Conservation (phyloP, 805 yeast genomes). For the Metschnikowia henanensis region DNA sequence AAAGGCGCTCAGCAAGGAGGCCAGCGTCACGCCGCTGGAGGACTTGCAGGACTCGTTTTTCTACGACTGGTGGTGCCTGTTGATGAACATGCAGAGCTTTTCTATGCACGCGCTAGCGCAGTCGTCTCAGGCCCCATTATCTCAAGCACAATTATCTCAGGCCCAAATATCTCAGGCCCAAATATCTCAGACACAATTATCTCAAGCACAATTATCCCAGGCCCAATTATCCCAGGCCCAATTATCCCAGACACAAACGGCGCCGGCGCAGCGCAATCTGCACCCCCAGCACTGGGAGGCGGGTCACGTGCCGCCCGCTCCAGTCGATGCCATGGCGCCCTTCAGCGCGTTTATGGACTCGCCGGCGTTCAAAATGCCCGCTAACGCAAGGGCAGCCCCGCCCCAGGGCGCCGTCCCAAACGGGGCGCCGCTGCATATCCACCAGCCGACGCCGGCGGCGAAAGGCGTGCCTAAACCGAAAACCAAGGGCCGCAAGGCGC, state of each 20-base stretch:
- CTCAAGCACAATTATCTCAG: too few relatives aligned
- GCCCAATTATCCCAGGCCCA: too few relatives aligned
- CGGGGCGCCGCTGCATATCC: neutral
- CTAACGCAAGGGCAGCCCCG: neutral
- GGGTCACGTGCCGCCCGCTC: neutral
- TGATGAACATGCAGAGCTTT: slow-evolving; percentile 12
- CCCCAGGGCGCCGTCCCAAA: neutral
- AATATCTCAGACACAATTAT: too few relatives aligned
- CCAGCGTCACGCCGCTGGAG: slow-evolving; percentile 5
- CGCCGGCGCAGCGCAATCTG: neutral
- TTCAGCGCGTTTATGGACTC: slow-evolving; percentile 1
- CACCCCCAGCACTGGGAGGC: neutral
- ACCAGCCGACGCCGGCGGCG: neutral
- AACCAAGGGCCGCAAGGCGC: slow-evolving; percentile 1
- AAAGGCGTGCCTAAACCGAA: slow-evolving; percentile 1
- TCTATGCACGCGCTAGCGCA: too few relatives aligned
- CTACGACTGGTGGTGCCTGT: slow-evolving; percentile 17
- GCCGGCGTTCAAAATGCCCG: slow-evolving; percentile 3
- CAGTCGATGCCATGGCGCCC: slow-evolving; percentile 1
- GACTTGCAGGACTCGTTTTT: slow-evolving; percentile 9
- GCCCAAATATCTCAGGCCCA: too few relatives aligned
- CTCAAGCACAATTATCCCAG: too few relatives aligned
- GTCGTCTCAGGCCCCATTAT: too few relatives aligned
- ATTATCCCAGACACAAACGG: slow-evolving; percentile 1
- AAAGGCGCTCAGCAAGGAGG: slow-evolving; percentile 11